Conservation (phyloP, 768 basidiomycete species). For the Suillus cothurnatus region DNA sequence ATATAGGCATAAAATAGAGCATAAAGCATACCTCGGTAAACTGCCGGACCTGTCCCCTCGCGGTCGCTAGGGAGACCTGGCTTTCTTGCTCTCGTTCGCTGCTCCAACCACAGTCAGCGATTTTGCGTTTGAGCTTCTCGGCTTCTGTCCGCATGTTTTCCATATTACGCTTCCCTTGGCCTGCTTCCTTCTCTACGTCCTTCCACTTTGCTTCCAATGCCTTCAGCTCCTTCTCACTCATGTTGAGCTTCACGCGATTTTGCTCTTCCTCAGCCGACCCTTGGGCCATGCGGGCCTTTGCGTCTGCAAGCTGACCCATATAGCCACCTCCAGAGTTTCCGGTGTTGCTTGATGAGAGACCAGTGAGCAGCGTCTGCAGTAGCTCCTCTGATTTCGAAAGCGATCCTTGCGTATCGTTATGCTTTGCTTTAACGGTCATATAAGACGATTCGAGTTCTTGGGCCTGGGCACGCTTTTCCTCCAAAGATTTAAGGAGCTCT, state of each 20-base stretch:
- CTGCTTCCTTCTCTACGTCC: slow-evolving; percentile 81
- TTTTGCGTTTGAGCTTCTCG: slow-evolving; percentile 50
- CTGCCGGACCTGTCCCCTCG: slow-evolving; percentile 53
- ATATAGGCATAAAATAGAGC: not conserved
- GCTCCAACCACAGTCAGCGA: slow-evolving; percentile 74
- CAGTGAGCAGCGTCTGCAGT: slow-evolving; percentile 93
- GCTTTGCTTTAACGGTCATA: slow-evolving; percentile 65
- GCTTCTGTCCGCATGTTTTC: slow-evolving; percentile 59
- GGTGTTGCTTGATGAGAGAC: slow-evolving; percentile 70
- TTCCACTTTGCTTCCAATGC: slow-evolving; percentile 79
- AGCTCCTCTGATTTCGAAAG: slow-evolving; percentile 84
- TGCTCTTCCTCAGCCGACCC: slow-evolving; percentile 86
- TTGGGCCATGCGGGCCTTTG: slow-evolving; percentile 72
- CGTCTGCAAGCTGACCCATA: slow-evolving; percentile 93
- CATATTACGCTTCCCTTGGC: slow-evolving; percentile 71
- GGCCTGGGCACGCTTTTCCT: slow-evolving; percentile 63
- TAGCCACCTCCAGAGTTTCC: slow-evolving; percentile 86
- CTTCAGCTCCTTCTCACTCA: slow-evolving; percentile 79
- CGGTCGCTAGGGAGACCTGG: slow-evolving; percentile 51
- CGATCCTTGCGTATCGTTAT: slow-evolving; percentile 59
- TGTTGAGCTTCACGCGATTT: slow-evolving; percentile 68
- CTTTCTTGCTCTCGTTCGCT: slow-evolving; percentile 67
- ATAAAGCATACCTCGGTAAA: slow-evolving; percentile 59
- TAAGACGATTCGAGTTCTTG: slow-evolving; percentile 55
- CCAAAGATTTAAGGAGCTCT: slow-evolving; percentile 59